These are phyloP conservation scores for Aureobasidium sp. DNA, from an alignment of 2,329 filamentous ascomycete species.

Conservation along the genomic window DNA sequence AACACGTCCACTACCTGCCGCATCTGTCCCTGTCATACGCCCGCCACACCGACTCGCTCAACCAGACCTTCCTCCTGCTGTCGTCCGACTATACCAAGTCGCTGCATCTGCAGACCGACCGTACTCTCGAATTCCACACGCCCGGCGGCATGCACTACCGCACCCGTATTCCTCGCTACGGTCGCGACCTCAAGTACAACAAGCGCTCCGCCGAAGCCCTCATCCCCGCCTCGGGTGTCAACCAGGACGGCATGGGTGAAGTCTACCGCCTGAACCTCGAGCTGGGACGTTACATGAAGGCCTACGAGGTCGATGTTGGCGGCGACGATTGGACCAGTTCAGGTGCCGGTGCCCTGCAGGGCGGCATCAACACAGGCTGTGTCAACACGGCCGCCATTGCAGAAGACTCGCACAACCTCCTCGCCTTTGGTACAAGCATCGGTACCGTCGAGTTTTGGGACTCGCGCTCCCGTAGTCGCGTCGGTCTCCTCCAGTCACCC, in stretches of 20 bases:
- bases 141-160: conserved; percentile 80
- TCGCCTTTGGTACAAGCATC: conserved; percentile 86
- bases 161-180: conserved; percentile 85
- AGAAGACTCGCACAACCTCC: conserved; percentile 78
- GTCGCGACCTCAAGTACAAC: conserved; percentile 81
- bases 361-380: conserved; percentile 73
- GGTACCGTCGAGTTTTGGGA: conserved; percentile 99
- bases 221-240: conserved; percentile 82
- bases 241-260: conserved; percentile 77
- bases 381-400: conserved; percentile 85
- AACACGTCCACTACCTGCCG: conserved; percentile 90
- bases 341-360: conserved; percentile 70
- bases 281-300: conserved; percentile 85
- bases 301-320: conserved; percentile 84
- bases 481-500: conserved; percentile 62
- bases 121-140: conserved; percentile 87
- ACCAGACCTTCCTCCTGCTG: conserved; percentile 82
- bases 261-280: conserved; percentile 91
- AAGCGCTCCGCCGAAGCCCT: conserved; percentile 74
- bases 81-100: conserved; percentile 91
- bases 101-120: conserved; percentile 84
- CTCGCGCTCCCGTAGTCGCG: conserved; percentile 69
- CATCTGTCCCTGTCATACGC: conserved; percentile 91
- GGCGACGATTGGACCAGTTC: conserved; percentile 63
- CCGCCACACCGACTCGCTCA: conserved; percentile 83